Conservation (phyloP, 495 filamentous ascomycete genomes). For the Polyplosphaeria fusca region DNA sequence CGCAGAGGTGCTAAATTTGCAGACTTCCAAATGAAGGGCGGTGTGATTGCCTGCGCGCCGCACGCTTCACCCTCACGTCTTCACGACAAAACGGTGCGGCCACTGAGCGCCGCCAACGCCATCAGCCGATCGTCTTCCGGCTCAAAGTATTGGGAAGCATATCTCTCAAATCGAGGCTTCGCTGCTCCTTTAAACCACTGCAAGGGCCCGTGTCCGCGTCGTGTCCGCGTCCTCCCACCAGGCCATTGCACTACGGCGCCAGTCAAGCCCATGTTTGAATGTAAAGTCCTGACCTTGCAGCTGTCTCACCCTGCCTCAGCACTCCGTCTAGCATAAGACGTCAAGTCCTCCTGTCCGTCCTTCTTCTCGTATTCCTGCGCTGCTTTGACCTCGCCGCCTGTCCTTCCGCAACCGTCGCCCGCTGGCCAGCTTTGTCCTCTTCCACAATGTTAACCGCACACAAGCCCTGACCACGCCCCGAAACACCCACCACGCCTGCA, state of each 20-base stretch:
- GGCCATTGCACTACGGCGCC: constrained; percentile 4
- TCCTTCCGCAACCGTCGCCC: constrained; percentile 22
- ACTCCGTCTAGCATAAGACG: constrained; percentile 13
- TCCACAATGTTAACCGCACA: constrained; percentile 21
- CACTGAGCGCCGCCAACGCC: not conserved
- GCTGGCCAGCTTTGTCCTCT: constrained; percentile 21
- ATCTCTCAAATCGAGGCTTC: not conserved
- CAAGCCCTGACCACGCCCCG: constrained; percentile 28
- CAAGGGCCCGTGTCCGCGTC: no score
- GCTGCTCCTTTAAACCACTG: constrained; percentile 3
- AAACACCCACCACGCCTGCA: not conserved
- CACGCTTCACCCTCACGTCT: constrained; percentile 3
- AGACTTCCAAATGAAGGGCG: not conserved
- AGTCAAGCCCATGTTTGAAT: constrained; percentile 15
- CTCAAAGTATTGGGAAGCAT: not conserved
- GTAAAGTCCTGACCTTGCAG: constrained; percentile 15
- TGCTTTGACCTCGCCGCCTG: constrained; percentile 4
- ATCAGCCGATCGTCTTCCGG: not conserved
- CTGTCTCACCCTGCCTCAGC: constrained; percentile 13
- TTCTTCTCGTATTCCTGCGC: constrained; percentile 6
- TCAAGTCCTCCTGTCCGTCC: constrained; percentile 11
- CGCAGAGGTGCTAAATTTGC: no score
- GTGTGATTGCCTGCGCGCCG: constrained; percentile 1
- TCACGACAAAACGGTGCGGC: not conserved
- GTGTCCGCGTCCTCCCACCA: not conserved